Percentiles rank a stretch among this genome's conserved stretches.
Evolutionary conservation across 2,329 filamentous ascomycete species (phyloP).

Genomic region (Canariomyces notabilis): DNA sequence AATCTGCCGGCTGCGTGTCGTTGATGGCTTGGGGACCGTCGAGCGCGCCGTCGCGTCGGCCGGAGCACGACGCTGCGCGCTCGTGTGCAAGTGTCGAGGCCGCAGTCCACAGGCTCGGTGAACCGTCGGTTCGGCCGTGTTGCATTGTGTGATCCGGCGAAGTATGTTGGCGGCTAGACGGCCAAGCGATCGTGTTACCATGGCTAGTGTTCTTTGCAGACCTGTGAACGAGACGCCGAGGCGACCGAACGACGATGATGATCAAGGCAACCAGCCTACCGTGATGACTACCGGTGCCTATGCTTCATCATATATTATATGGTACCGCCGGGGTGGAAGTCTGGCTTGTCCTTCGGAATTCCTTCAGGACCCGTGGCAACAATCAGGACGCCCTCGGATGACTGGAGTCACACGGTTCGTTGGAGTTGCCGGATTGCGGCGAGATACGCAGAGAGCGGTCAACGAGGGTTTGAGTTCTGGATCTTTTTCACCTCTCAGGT

Average conservation of each 20-base stretch:
- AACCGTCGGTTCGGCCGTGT: not conserved
- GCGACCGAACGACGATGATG: too few species aligned
- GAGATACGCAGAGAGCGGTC: not conserved
- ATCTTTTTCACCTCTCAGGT: not conserved
- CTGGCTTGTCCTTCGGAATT: not conserved
- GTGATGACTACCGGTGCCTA: too few species aligned
- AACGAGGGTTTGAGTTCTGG: not conserved
- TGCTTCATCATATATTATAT: too few species aligned
- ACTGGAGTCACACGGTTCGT: not conserved
- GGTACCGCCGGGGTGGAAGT: too few species aligned
- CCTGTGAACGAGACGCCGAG: too few species aligned
- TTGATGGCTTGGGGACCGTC: not conserved
- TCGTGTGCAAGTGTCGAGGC: slow-evolving; percentile 9
- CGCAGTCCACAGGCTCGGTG: not conserved
- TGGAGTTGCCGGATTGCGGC: not conserved
- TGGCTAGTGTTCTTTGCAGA: slow-evolving; percentile 1
- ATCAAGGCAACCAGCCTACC: too few species aligned
- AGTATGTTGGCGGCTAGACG: slow-evolving; percentile 9
- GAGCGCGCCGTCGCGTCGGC: not conserved
- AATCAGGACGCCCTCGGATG: not conserved
- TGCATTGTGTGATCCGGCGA: slow-evolving; percentile 3
- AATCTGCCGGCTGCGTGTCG: not conserved
- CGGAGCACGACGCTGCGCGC: not conserved
- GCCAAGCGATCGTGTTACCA: slow-evolving; percentile 10
- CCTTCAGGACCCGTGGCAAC: not conserved